Base-by-base conservation (phyloP, 768 basidiomycete genomes). In the Trametes meyenii region DNA sequence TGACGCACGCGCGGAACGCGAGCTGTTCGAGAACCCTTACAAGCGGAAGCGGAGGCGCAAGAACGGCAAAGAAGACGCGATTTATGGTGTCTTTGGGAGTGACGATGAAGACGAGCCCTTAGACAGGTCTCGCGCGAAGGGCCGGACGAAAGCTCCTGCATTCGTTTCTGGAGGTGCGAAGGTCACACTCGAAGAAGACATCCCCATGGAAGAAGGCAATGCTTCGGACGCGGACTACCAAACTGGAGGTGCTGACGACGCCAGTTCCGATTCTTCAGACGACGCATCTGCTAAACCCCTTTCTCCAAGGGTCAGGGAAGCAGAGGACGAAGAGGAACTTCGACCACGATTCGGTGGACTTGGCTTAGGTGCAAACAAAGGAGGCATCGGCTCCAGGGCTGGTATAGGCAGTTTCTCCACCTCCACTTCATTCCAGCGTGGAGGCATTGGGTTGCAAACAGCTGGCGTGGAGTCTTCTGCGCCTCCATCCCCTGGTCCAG, bases 1-100 rank as follows among this genome's bases (percentile, higher is more conserved):
- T 3, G 88, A 89, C 69, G 79, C 79, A 13, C 81, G 84, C 36
- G 93, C 85, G 36, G 92, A 93, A 70, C 88, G 87, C 11, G 83
- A 82, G 36, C 82, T 92, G 8, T 92, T 92, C 72, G 82, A 87
- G 69, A 83, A 91, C 63, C 90, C 91, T 3, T 92, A 92, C 75
- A 77, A 83, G 64, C 78, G 82, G 67, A 93, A 91, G 71, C 83
- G 85, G 57, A 81, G 86, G 62, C 79, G 85, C 62, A 85, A 75
- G 72, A 79, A 84, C 58, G 85, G 79, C 24, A 88, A 87, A 69
- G 89, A 94, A 56, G 87, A 88, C 61, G 85, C 85, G 1, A 73
- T 85, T n/a, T 91, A 92, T 67, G 92, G 91, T 4, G 76, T 90
- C 0, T 92, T 90, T 73, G 89, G 77, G 1, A 84, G 86, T 5